Evolutionary conservation across 2,329 filamentous ascomycete species (phyloP).

Genomic region (Xylaria sp.): DNA sequence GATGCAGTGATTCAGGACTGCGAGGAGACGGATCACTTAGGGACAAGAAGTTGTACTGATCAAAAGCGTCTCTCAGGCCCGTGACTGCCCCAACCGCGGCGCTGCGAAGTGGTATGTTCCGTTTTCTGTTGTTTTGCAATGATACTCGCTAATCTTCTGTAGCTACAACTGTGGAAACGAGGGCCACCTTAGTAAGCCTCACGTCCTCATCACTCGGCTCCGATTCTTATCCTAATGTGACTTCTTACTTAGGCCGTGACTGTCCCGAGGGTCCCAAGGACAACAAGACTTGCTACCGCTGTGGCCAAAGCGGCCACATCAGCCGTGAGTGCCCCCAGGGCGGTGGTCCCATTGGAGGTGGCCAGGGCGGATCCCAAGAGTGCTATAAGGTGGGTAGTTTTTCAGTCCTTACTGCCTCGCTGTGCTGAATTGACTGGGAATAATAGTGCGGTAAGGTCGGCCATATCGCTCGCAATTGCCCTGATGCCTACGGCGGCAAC

Average conservation of each 20-base stretch:
- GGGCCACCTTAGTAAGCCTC: constrained; percentile 79
- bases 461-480: constrained; percentile 94
- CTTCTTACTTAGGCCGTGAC: constrained; percentile 74
- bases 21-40: constrained; percentile 26
- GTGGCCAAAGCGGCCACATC: constrained; percentile 87
- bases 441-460: constrained; percentile 89
- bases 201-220: constrained; percentile 38
- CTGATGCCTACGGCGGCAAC: constrained; percentile 67
- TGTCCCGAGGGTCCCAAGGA: constrained; percentile 91
- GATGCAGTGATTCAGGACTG: constrained; percentile 17
- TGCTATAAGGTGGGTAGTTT: constrained; percentile 83
- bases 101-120: constrained; percentile 79
- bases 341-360: constrained; percentile 57
- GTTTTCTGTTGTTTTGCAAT: not conserved
- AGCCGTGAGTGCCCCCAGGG: constrained; percentile 82
- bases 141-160: constrained; percentile 39
- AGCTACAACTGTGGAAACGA: constrained; percentile 59
- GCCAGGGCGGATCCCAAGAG: constrained; percentile 64
- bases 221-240: constrained; percentile 38
- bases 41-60: constrained; percentile 43
- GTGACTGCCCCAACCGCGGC: constrained; percentile 86
- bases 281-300: constrained; percentile 80
- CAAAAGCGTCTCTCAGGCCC: constrained; percentile 64
- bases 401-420: not conserved
- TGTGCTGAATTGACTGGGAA: constrained; percentile 13